phyloP scores from a whole-genome alignment of 306 rosid genomes.

The Prunus mume region DNA sequence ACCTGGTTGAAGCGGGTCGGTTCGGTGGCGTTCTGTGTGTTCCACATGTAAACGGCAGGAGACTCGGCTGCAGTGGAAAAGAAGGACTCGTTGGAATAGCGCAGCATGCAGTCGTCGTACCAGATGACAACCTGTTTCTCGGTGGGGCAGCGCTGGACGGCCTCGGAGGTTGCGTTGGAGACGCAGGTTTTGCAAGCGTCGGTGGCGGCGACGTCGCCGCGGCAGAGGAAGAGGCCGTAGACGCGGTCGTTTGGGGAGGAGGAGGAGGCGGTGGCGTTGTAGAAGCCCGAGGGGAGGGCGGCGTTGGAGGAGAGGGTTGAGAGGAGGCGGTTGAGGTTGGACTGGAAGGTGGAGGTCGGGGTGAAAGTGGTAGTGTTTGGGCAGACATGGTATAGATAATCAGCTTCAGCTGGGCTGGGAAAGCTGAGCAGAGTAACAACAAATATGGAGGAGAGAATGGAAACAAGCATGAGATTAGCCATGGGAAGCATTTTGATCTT shows the following conservation, averaged over 20 bases:
- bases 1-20: background rate
- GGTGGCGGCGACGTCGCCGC: conserved; percentile 32
- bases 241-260: conserved; percentile 6
- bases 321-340: conserved; percentile 33
- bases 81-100: conserved; percentile 38
- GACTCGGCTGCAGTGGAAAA: conserved; percentile 1
- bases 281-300: background rate
- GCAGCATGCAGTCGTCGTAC: conserved; percentile 48
- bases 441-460: no score
- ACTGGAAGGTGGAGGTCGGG: conserved; percentile 36
- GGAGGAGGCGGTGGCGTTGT: conserved; percentile 14
- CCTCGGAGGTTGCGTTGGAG: conserved; percentile 23
- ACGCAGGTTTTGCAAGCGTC: conserved; percentile 43
- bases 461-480: no score
- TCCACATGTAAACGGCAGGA: background rate
- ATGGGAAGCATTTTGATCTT: no score
- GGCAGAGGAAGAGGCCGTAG: conserved; percentile 53
- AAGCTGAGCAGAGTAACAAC: no score
- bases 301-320: conserved; percentile 13
- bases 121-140: conserved; percentile 42
- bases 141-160: conserved; percentile 26
- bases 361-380: conserved; percentile 1
- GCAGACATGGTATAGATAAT: no score
- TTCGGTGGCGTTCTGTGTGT: background rate
- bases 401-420: no score